These are phyloP conservation scores for Pichia heedii DNA, from an alignment of 805 yeast genomes.

Conservation along the genomic window DNA sequence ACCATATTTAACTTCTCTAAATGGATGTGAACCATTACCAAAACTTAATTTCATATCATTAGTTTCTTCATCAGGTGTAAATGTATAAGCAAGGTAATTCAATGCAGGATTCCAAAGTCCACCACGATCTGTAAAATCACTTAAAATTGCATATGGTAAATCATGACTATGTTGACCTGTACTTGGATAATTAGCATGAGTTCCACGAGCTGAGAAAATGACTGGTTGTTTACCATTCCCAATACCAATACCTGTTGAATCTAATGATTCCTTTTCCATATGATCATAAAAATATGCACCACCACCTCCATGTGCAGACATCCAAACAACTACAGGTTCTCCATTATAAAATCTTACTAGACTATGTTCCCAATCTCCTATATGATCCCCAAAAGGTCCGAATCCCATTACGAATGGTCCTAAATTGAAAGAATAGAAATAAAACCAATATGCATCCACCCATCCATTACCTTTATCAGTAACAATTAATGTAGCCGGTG, in stretches of 20 bases:
- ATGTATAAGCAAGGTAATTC: slow-evolving; percentile 76
- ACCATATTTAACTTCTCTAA: slow-evolving; percentile 47
- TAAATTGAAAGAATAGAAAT: slow-evolving; percentile 84
- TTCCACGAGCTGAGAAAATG: slow-evolving; percentile 86
- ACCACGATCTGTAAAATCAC: slow-evolving; percentile 93
- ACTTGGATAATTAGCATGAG: slow-evolving; percentile 95
- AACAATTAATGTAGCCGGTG: slow-evolving; percentile 74
- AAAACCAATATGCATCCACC: slow-evolving; percentile 96
- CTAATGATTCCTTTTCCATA: slow-evolving; percentile 39
- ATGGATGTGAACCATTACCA: slow-evolving; percentile 37
- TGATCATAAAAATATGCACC: slow-evolving; percentile 76
- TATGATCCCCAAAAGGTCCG: slow-evolving; percentile 95
- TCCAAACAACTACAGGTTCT: slow-evolving; percentile 78
- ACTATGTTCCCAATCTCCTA: slow-evolving; percentile 98
- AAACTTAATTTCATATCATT: slow-evolving; percentile 30
- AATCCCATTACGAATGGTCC: slow-evolving; percentile 97
- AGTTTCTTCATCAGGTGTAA: slow-evolving; percentile 40
- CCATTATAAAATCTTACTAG: slow-evolving; percentile 78
- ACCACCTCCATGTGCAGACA: slow-evolving; percentile 98
- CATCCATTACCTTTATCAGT: slow-evolving; percentile 92
- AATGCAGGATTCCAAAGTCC: slow-evolving; percentile 89
- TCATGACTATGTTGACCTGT: slow-evolving; percentile 96
- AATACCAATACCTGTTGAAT: slow-evolving; percentile 9
- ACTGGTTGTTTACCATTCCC: slow-evolving; percentile 45
- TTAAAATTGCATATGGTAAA: slow-evolving; percentile 80